These are phyloP conservation scores for Dichotomocladium elegans DNA, from an alignment of 371 early-diverging fungal species.

Conservation along the genomic window DNA sequence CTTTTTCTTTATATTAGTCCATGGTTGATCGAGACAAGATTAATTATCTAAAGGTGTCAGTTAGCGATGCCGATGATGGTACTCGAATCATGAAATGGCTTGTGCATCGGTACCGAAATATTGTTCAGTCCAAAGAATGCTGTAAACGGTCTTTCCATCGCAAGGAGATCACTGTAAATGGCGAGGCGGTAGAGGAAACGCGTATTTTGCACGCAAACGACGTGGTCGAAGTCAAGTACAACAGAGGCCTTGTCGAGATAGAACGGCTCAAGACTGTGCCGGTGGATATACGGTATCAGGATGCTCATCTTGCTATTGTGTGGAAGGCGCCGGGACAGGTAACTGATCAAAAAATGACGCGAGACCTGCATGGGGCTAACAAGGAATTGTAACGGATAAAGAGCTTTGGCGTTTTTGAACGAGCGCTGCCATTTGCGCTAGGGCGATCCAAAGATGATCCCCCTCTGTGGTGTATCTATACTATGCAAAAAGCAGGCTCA, in stretches of 20 bases:
- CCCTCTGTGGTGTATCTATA: slow-evolving; percentile 25
- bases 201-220: slow-evolving; percentile 35
- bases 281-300: slow-evolving; percentile 40
- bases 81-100: slow-evolving; percentile 24
- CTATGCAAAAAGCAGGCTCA: slow-evolving; percentile 52
- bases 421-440: slow-evolving; percentile 19
- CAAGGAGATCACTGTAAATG: slow-evolving; percentile 48
- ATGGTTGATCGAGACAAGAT: too few relatives aligned
- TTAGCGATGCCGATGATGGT: slow-evolving; percentile 1
- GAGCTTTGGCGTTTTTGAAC: slow-evolving; percentile 25
- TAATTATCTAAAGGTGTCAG: slow-evolving; percentile 5
- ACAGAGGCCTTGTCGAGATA: slow-evolving; percentile 31
- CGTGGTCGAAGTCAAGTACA: slow-evolving; percentile 39
- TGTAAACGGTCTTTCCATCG: slow-evolving; percentile 30
- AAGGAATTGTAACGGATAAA: background rate
- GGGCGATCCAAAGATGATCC: slow-evolving; percentile 8
- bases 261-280: slow-evolving; percentile 26
- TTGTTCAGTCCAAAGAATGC: slow-evolving; percentile 31
- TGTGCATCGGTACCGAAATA: slow-evolving; percentile 18
- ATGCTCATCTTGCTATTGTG: slow-evolving; percentile 46
- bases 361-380: too few relatives aligned
- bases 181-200: slow-evolving; percentile 37
- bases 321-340: slow-evolving; percentile 55
- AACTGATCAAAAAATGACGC: background rate
- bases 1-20: too few relatives aligned